Conservation (phyloP, 2,329 filamentous ascomycete genomes). For the Cladosporium sp. region DNA sequence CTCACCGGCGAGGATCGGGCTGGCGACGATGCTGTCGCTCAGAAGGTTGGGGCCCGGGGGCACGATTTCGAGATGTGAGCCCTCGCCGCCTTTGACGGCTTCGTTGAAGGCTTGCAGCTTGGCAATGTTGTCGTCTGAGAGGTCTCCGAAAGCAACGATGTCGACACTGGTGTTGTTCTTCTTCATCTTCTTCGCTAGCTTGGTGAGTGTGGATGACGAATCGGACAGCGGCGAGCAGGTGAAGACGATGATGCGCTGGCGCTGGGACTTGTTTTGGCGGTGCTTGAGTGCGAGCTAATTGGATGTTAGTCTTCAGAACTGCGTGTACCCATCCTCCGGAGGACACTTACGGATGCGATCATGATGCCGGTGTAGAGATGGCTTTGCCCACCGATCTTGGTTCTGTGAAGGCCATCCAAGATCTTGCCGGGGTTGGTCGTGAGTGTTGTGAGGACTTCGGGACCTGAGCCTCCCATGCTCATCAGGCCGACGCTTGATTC, state of each 20-base stretch:
- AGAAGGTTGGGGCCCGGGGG: slow-evolving; percentile 86
- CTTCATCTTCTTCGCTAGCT: slow-evolving; percentile 97
- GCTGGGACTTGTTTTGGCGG: slow-evolving; percentile 93
- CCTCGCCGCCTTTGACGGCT: slow-evolving; percentile 82
- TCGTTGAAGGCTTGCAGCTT: slow-evolving; percentile 94
- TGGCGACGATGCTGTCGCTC: slow-evolving; percentile 83
- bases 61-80: slow-evolving; percentile 84
- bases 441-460: slow-evolving; percentile 91
- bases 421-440: slow-evolving; percentile 96
- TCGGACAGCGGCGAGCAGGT: slow-evolving; percentile 89
- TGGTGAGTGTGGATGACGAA: slow-evolving; percentile 79
- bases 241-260: slow-evolving; percentile 94
- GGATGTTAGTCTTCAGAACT: background rate
- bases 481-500: slow-evolving; percentile 96
- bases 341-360: slow-evolving; percentile 71
- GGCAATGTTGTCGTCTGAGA: slow-evolving; percentile 78
- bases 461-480: slow-evolving; percentile 98
- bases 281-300: slow-evolving; percentile 88
- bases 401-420: slow-evolving; percentile 83
- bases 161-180: slow-evolving; percentile 93
- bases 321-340: background rate
- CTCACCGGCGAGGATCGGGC: slow-evolving; percentile 83
- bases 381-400: slow-evolving; percentile 83
- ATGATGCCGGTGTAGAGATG: slow-evolving; percentile 92
- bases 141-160: slow-evolving; percentile 89